Conservation (phyloP, 495 filamentous ascomycete species). For the Neurospora sp. region DNA sequence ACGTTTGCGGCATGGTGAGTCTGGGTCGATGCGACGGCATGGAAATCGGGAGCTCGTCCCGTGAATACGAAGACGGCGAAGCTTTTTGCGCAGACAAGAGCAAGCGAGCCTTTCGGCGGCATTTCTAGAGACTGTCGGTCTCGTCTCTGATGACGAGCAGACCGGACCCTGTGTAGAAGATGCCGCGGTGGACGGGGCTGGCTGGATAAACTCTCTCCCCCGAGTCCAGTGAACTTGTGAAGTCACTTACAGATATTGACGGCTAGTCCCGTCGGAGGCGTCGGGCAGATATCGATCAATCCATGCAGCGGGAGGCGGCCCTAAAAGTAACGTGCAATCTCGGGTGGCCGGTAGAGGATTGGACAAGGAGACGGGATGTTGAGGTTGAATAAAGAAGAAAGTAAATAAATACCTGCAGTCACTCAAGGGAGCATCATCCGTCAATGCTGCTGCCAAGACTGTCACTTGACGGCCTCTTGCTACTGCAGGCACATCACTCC, state of each 20-base stretch:
- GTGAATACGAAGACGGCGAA: constrained; percentile 6
- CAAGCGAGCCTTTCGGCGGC: neutral
- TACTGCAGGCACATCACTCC: neutral
- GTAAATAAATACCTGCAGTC: neutral
- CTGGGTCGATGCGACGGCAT: constrained; percentile 7
- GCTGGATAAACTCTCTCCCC: neutral
- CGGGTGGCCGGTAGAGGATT: neutral
- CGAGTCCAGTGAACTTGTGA: neutral
- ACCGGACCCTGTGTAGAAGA: neutral
- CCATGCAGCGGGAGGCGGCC: neutral
- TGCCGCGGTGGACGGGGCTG: neutral
- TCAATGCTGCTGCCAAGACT: neutral
- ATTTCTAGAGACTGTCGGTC: neutral
- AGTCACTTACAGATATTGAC: neutral
- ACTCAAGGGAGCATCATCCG: neutral
- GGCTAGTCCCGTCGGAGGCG: neutral
- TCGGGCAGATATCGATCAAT: neutral
- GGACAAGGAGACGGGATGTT: neutral
- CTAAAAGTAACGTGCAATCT: neutral
- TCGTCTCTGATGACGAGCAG: neutral
- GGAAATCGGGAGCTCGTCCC: constrained; percentile 15
- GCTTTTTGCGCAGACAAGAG: neutral
- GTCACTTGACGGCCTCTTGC: neutral
- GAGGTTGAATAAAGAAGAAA: neutral
- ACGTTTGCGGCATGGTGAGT: neutral